phyloP scores from a whole-genome alignment of 2,329 filamentous ascomycete species.

The Knoxdaviesia proteae region DNA sequence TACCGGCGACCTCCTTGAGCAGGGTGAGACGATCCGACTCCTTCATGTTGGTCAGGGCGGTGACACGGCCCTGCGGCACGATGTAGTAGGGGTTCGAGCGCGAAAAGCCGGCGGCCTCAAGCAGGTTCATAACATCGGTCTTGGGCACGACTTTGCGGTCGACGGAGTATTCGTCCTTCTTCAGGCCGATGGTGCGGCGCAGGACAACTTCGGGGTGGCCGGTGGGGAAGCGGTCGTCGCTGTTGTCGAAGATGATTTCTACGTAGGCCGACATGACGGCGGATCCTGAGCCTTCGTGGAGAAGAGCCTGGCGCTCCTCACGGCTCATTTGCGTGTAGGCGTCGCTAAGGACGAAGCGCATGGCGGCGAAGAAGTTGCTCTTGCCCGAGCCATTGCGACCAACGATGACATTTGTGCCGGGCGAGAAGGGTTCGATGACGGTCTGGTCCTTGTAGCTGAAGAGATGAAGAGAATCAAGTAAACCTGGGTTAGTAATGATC shows the following conservation, averaged over 20 bases:
- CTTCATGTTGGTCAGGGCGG: slow-evolving; percentile 95
- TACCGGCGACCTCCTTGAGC: slow-evolving; percentile 94
- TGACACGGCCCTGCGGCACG: slow-evolving; percentile 90
- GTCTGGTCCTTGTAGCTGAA: slow-evolving; percentile 96
- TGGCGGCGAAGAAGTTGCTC: slow-evolving; percentile 98
- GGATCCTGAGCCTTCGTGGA: slow-evolving; percentile 96
- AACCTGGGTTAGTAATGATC: slow-evolving; percentile 4
- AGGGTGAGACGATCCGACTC: slow-evolving; percentile 76
- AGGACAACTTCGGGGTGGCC: slow-evolving; percentile 79
- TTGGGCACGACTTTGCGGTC: slow-evolving; percentile 95
- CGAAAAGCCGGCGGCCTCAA: slow-evolving; percentile 92
- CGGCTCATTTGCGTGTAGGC: slow-evolving; percentile 90
- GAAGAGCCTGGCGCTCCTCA: slow-evolving; percentile 81
- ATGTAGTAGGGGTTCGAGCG: slow-evolving; percentile 98
- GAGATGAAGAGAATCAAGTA: slow-evolving; percentile 8
- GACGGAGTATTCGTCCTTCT: slow-evolving; percentile 96
- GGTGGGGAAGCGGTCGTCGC: slow-evolving; percentile 83
- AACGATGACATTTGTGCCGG: slow-evolving; percentile 95
- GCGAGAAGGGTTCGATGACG: slow-evolving; percentile 93
- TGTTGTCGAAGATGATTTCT: slow-evolving; percentile 97
- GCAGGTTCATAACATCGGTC: slow-evolving; percentile 78
- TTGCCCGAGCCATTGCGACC: slow-evolving; percentile 98
- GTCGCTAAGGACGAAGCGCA: slow-evolving; percentile 95
- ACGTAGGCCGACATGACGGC: slow-evolving; percentile 99
- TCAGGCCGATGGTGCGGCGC: slow-evolving; percentile 82